Percentiles rank a stretch among this genome's conserved stretches.
phyloP scores from a whole-genome alignment of 257 asterid genomes.

The Solanum sitiens region DNA sequence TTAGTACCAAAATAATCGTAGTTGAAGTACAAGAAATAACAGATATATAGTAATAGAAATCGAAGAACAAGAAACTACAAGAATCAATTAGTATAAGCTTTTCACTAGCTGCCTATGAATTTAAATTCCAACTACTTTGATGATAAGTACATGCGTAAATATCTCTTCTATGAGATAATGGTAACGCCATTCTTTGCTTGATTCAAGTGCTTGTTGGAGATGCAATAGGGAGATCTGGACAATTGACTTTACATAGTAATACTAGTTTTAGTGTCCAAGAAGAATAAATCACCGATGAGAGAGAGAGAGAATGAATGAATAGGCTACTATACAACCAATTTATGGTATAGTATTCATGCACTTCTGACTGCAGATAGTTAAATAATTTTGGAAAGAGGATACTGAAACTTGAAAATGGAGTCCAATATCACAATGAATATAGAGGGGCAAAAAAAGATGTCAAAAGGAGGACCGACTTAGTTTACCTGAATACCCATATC shows the following conservation, averaged over 20 bases:
- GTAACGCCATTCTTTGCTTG: background rate
- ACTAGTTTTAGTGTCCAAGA: background rate
- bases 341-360: background rate
- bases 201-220: background rate
- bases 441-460: background rate
- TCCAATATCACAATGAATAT: background rate
- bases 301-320: background rate
- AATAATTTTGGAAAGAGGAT: background rate
- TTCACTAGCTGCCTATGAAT: background rate
- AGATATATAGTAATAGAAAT: background rate
- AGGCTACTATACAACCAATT: background rate
- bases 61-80: background rate
- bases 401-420: background rate
- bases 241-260: background rate
- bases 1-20: background rate
- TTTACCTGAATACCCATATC: conserved; percentile 93
- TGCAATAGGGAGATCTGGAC: background rate
- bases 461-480: background rate
- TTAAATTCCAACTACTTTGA: background rate
- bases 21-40: background rate
- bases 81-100: background rate
- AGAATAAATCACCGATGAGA: background rate
- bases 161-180: background rate
- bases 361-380: background rate
- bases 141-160: background rate